Evolutionary conservation across 139 green algal species (phyloP).

Genomic region (Pseudopediastrum boryanum): DNA sequence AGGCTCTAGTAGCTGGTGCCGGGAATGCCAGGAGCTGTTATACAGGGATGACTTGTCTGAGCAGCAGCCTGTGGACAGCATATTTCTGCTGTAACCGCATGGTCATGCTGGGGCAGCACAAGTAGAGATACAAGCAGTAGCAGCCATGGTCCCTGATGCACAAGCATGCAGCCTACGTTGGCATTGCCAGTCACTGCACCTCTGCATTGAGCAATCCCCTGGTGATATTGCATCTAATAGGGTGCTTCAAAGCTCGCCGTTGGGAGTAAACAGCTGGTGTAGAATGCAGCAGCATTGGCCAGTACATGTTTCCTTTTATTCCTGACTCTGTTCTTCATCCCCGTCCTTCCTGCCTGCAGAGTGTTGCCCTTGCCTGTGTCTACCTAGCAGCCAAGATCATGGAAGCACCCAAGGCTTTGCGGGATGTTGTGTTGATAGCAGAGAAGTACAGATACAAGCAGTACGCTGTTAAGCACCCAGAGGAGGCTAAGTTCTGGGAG

Average conservation of each 20-base stretch:
- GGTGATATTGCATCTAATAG: neutral
- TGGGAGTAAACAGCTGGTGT: neutral
- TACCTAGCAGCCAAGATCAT: constrained; percentile 90
- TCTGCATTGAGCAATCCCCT: neutral
- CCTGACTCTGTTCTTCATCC: neutral
- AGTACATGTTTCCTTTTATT: too few relatives aligned
- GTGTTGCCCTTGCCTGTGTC: constrained; percentile 82
- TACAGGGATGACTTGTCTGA: too few relatives aligned
- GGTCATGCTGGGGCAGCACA: neutral
- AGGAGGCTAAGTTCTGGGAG: neutral
- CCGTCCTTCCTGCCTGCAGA: constrained; percentile 47
- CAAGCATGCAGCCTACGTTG: neutral
- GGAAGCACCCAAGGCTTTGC: constrained; percentile 76
- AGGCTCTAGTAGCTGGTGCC: neutral
- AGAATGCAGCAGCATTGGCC: too few relatives aligned
- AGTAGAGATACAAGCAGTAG: neutral
- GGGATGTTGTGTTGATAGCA: constrained; percentile 58
- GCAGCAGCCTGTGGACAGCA: neutral
- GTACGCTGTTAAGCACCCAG: neutral
- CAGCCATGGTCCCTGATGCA: neutral
- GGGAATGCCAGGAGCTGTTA: neutral
- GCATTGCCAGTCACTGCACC: neutral
- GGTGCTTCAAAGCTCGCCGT: neutral
- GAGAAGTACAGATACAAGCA: constrained; percentile 6
- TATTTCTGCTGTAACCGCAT: neutral